These are phyloP conservation scores for Flueggea neowawraea DNA, from an alignment of 441 rosid genomes.

Conservation along the genomic window DNA sequence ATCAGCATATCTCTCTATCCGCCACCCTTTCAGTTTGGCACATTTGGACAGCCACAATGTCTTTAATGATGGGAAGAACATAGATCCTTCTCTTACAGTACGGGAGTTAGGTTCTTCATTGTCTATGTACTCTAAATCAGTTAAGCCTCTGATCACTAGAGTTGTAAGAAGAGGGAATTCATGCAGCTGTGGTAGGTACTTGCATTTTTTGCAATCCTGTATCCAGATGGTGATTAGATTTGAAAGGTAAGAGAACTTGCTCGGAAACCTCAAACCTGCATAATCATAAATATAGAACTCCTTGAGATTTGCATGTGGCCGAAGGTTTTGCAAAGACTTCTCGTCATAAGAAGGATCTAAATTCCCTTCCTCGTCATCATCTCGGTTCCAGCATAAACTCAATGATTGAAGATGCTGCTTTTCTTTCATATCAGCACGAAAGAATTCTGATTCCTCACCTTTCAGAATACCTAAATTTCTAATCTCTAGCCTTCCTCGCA, in stretches of 20 bases:
- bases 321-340: constrained; percentile 2
- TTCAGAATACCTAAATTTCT: neutral
- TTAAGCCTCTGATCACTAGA: neutral
- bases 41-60: neutral
- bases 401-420: constrained; percentile 11
- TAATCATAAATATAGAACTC: constrained; percentile 1
- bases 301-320: constrained; percentile 11
- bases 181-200: neutral
- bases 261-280: constrained; percentile 7
- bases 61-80: constrained; percentile 3
- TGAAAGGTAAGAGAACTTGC: constrained; percentile 12
- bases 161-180: neutral
- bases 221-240: constrained; percentile 14
- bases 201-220: constrained; percentile 2
- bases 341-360: neutral
- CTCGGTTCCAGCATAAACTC: constrained; percentile 7
- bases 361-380: neutral
- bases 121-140: neutral
- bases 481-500: constrained; percentile 3
- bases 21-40: constrained; percentile 12
- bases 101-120: neutral
- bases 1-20: neutral
- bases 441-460: neutral
- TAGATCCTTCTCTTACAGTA: neutral
- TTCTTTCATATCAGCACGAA: constrained; percentile 4